Base-by-base conservation (phyloP, 1,284 basidiomycete genomes). In the Ceratobasidium sp. region DNA sequence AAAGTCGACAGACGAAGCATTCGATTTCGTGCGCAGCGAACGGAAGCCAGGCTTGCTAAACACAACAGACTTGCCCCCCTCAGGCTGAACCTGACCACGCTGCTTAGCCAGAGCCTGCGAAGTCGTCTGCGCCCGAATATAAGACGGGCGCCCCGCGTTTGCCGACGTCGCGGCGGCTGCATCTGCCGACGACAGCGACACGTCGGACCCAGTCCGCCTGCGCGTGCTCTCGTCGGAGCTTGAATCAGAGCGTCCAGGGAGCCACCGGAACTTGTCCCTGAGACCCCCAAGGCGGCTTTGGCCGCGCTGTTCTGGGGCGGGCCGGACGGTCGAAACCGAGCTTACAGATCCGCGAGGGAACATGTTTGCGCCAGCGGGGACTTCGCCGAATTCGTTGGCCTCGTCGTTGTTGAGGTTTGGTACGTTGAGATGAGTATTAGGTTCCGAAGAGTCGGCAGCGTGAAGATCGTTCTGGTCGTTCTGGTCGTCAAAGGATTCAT, bases 271-370 rank as follows among this genome's bases (percentile, higher is more conserved):
- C 55, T 49, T 70, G 30, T 70, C 67, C 28, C 18, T 58, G 7
- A 70, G n/a, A 16, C 67, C 67, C 16, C 67, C 67, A 4, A 70
- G 38, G 26, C 67, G 67, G 35, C 67, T 70, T 1, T 46, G 26
- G 43, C n/a, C 58, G 16, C 67, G 54, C 44, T 70, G 67, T 16
- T 55, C 54, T 30, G 26, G 26, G 28, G 35, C 4, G 1, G 67
- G 67, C n/a, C 67, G 67, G 46, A 70, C 55, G 9, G 67, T 70
- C 1, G 67, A 30, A 18, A 70, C 54, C 1, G 67, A 70, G 44
- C 67, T 70, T n/a, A 70, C 55, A n/a, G 67, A 70, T 8, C 67
- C 67, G 16, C 67, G 67, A 26, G 67, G 55, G 28, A 58, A 38
- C 26, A 70, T 26, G 44, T 58, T 58, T 26, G 67, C 18, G 1